Evolutionary conservation across 768 basidiomycete genomes (phyloP).

Genomic region (Russula brevipes): DNA sequence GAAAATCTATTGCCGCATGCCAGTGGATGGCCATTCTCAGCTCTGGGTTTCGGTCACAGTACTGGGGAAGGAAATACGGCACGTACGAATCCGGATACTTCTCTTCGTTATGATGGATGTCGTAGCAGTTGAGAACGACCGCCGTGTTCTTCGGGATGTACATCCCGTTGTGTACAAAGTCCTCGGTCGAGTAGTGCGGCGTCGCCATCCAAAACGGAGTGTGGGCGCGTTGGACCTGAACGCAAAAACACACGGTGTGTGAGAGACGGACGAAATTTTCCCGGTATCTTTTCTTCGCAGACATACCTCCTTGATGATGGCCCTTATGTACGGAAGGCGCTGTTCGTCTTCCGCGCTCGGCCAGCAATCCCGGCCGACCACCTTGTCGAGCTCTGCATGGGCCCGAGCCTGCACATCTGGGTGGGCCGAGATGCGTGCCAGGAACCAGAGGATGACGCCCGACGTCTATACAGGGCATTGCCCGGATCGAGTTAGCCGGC

Average conservation of each 20-base stretch:
- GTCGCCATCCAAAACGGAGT: slow-evolving; percentile 31
- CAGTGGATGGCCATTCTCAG: not conserved
- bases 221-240: slow-evolving; percentile 27
- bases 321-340: slow-evolving; percentile 29
- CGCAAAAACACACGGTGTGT: not conserved
- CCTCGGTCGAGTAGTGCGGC: slow-evolving; percentile 31
- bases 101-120: slow-evolving; percentile 30
- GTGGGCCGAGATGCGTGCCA: slow-evolving; percentile 26
- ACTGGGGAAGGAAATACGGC: slow-evolving; percentile 18
- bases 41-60: not conserved
- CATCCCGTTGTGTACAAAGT: slow-evolving; percentile 32
- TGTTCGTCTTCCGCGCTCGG: slow-evolving; percentile 28
- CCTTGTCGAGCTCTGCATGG: slow-evolving; percentile 30
- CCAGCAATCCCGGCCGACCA: slow-evolving; percentile 26
- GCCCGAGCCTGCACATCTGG: slow-evolving; percentile 30
- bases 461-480: slow-evolving; percentile 32
- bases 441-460: slow-evolving; percentile 34
- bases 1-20: slow-evolving; percentile 20
- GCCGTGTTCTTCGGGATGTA: slow-evolving; percentile 32
- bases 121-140: slow-evolving; percentile 30
- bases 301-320: slow-evolving; percentile 30
- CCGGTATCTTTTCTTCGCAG: not conserved
- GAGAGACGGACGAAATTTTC: not conserved
- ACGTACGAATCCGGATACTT: slow-evolving; percentile 39
- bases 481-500: not conserved